These are phyloP conservation scores for Cercospora zeina DNA, from an alignment of 2,329 filamentous ascomycete genomes.

Conservation along the genomic window DNA sequence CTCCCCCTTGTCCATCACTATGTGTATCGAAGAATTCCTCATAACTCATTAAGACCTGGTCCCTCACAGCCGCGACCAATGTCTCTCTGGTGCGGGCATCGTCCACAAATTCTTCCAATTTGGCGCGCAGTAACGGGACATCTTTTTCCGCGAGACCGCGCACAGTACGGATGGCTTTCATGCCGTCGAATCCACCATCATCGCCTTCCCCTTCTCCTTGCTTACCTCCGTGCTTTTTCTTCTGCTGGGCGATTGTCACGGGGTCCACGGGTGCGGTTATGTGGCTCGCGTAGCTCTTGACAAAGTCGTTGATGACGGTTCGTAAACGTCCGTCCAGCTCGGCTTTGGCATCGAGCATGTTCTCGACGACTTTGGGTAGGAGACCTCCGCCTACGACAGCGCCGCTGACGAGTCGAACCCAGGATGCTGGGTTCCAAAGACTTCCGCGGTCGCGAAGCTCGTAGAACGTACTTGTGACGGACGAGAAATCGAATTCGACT, in stretches of 20 bases:
- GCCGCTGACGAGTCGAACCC: slow-evolving; percentile 58
- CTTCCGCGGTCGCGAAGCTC: slow-evolving; percentile 65
- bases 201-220: slow-evolving; percentile 1
- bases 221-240: slow-evolving; percentile 1
- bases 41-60: slow-evolving; percentile 62
- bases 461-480: slow-evolving; percentile 65
- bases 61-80: slow-evolving; percentile 64
- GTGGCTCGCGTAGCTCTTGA: slow-evolving; percentile 56
- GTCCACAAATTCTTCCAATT: slow-evolving; percentile 64
- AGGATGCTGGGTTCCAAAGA: slow-evolving; percentile 64
- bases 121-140: slow-evolving; percentile 56
- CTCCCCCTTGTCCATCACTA: slow-evolving; percentile 43
- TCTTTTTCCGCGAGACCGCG: slow-evolving; percentile 59
- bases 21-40: slow-evolving; percentile 63
- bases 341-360: slow-evolving; percentile 70
- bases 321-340: slow-evolving; percentile 64
- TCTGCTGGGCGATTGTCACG: slow-evolving; percentile 28
- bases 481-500: slow-evolving; percentile 66
- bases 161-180: slow-evolving; percentile 47
- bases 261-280: slow-evolving; percentile 55
- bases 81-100: slow-evolving; percentile 66
- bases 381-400: slow-evolving; percentile 47
- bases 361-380: slow-evolving; percentile 66
- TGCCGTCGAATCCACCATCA: slow-evolving; percentile 31
- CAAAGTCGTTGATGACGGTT: slow-evolving; percentile 66